phyloP scores from a whole-genome alignment of 257 asterid species.

The Gynochthodes officinalis region DNA sequence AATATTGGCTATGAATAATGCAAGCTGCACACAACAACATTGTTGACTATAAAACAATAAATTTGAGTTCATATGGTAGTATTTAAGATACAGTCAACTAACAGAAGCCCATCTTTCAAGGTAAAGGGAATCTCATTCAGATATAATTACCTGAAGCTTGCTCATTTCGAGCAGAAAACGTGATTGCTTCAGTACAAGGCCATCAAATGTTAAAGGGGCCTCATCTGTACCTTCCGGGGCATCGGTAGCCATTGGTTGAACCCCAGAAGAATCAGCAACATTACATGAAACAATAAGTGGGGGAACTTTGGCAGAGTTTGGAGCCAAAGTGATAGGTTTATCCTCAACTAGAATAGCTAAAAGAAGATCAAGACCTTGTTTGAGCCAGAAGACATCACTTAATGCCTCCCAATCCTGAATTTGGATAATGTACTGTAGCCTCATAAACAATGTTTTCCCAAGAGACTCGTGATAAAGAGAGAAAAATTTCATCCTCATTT shows the following conservation, averaged over 20 bases:
- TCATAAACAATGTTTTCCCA: slow-evolving; percentile 77
- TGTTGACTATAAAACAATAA: background rate
- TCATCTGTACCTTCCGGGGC: slow-evolving; percentile 69
- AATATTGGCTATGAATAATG: background rate
- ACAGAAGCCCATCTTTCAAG: background rate
- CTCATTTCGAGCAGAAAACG: slow-evolving; percentile 80
- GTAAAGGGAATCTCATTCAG: slow-evolving; percentile 2
- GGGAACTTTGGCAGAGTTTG: slow-evolving; percentile 92
- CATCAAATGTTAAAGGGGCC: slow-evolving; percentile 76
- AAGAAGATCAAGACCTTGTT: slow-evolving; percentile 99
- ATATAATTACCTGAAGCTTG: slow-evolving; percentile 72
- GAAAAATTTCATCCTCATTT: slow-evolving; percentile 73
- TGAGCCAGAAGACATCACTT: slow-evolving; percentile 98
- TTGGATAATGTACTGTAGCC: slow-evolving; percentile 94
- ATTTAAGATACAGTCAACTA: background rate
- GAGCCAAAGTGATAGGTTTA: slow-evolving; percentile 91
- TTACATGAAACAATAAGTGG: slow-evolving; percentile 57
- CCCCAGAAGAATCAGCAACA: slow-evolving; percentile 52
- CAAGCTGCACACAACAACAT: background rate
- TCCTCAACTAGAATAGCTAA: slow-evolving; percentile 92
- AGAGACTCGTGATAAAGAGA: slow-evolving; percentile 85
- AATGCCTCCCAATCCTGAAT: slow-evolving; percentile 97
- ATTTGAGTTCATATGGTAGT: background rate
- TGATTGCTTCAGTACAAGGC: slow-evolving; percentile 77
- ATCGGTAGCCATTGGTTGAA: slow-evolving; percentile 81